Evolutionary conservation across 441 rosid genomes (phyloP), one percentile per base, ranked within the genome.

Genomic region (Manihot esculenta): DNA sequence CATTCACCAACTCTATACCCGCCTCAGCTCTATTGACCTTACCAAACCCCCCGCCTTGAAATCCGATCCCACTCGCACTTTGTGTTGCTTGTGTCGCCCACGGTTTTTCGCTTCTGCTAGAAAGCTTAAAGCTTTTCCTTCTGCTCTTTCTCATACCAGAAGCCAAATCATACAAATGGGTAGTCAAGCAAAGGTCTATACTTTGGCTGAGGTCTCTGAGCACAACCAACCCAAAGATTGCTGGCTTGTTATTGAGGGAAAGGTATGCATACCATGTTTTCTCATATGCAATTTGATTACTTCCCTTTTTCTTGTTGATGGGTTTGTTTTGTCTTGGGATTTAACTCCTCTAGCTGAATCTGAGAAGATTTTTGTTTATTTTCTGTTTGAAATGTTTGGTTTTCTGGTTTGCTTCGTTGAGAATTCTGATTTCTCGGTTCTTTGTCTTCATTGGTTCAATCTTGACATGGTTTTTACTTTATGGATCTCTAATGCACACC

Each of bases 171-270:
- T 3, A 47, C 35, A 75, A 66, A 89, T 90, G 97, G 90, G 85
- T 42, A 87, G 84, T 57, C 86, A 70, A 21, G 76, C 83, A 49
- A 88, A 89, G 85, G 75, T 84, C 26, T 89, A 61, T 72, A 80
- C 91, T 76, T 81, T 94, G 81, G 75, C 85, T 6, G 87, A 94
- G 76, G 96, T 94, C 62, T 82, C 97, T 54, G 72, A 84, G 69
- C 93, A 94, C 86, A 87, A 80, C 79, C 74, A 24, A 77, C 21
- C 68, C 48, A 68, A 89, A 68, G 96, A 91, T 61, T 94, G 96
- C 61, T 94, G 94, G 97, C 94, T 94, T 69, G 81, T 91, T 77
- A 88, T 94, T 70, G 82, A 83, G 18, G 94, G 92, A 79, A 91
- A 88, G 98, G 97, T 94, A 80, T n/a, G 0, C 24, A 45, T 33